phyloP scores from a whole-genome alignment of 371 early-diverging fungal species.

The Mortierella sp. region DNA sequence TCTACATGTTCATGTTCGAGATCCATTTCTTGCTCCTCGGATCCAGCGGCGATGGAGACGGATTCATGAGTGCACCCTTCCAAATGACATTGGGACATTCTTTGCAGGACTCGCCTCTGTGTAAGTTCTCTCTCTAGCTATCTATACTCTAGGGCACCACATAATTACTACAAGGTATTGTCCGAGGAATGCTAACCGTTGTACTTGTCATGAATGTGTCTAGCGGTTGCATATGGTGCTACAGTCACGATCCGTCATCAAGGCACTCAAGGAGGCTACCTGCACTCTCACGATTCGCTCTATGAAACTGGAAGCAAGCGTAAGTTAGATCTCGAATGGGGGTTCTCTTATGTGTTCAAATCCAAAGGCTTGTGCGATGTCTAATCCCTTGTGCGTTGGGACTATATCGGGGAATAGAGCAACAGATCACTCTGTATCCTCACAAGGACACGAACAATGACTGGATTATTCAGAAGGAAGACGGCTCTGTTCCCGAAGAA shows the following conservation, averaged over 20 bases:
- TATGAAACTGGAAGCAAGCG: conserved; percentile 85
- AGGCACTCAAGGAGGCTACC: conserved; percentile 75
- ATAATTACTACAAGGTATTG: too few relatives aligned
- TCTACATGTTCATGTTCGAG: conserved; percentile 85
- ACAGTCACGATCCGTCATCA: conserved; percentile 78
- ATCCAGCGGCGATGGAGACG: conserved; percentile 81
- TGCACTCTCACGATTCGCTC: conserved; percentile 87
- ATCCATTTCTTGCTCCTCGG: conserved; percentile 80
- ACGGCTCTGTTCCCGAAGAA: conserved; percentile 55
- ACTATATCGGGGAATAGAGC: conserved; percentile 61
- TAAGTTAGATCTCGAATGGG: conserved; percentile 36
- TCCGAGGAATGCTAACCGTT: too few relatives aligned
- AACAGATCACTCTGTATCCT: conserved; percentile 93
- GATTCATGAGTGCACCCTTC: conserved; percentile 80
- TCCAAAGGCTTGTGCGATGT: too few relatives aligned
- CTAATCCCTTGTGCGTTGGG: neutral
- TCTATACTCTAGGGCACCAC: too few relatives aligned
- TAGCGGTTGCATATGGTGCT: conserved; percentile 85
- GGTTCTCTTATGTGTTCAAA: too few relatives aligned
- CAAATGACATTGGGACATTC: conserved; percentile 63
- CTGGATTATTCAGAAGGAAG: conserved; percentile 76
- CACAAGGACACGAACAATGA: conserved; percentile 87
- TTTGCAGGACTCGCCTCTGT: conserved; percentile 52
- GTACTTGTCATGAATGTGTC: neutral
- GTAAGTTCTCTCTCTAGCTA: conserved; percentile 12